Evolutionary conservation across 768 basidiomycete genomes (phyloP).

Genomic region (Fistulinella prunicolor): DNA sequence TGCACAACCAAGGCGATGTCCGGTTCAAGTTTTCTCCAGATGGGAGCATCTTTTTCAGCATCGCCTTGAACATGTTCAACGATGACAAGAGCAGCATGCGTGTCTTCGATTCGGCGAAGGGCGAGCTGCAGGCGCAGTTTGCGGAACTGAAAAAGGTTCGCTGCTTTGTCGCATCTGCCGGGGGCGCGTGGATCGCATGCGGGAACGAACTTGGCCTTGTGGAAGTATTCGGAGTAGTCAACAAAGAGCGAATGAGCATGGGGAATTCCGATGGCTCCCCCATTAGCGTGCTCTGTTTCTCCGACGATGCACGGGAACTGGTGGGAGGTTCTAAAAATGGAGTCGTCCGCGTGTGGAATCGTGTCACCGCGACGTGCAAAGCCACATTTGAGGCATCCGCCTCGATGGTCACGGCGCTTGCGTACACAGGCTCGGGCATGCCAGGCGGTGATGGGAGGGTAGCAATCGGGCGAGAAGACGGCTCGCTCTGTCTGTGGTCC

Average conservation of each 20-base stretch:
- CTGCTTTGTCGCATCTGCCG: background rate
- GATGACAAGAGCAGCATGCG: conserved; percentile 9
- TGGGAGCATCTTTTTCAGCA: conserved; percentile 6
- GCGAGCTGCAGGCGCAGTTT: conserved; percentile 8
- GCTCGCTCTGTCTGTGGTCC: conserved; percentile 17
- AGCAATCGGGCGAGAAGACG: conserved; percentile 20
- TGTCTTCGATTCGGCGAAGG: conserved; percentile 11
- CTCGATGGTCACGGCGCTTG: conserved; percentile 19
- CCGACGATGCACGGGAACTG: conserved; percentile 11
- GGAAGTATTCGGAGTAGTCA: conserved; percentile 2
- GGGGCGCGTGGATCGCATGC: conserved; percentile 11
- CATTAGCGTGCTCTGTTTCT: conserved; percentile 13
- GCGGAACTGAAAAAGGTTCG: conserved; percentile 7
- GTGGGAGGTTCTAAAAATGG: conserved; percentile 18
- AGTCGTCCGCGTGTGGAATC: conserved; percentile 21
- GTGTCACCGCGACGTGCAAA: conserved; percentile 10
- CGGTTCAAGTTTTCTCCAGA: conserved; percentile 12
- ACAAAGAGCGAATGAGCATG: background rate
- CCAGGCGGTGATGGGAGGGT: conserved; percentile 1
- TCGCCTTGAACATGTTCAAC: background rate
- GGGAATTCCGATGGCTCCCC: background rate
- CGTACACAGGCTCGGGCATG: background rate
- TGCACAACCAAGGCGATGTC: background rate
- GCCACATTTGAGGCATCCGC: conserved; percentile 1
- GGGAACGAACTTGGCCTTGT: conserved; percentile 1